phyloP scores from a whole-genome alignment of 768 basidiomycete genomes.

The Lentinula boryana region DNA sequence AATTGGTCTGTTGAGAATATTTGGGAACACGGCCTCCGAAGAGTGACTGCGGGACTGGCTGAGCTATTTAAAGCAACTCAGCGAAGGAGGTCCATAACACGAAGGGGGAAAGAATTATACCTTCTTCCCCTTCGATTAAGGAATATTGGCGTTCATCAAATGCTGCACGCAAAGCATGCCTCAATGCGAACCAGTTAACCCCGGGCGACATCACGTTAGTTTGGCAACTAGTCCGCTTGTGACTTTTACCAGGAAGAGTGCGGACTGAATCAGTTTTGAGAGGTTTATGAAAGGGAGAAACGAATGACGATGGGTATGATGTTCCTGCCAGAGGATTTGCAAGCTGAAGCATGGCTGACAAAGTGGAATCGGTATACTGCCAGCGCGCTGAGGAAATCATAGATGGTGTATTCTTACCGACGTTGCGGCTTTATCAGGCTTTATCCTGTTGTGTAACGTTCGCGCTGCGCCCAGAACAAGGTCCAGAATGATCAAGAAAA shows the following conservation, averaged over 20 bases:
- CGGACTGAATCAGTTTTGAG: not conserved
- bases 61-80: not conserved
- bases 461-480: not conserved
- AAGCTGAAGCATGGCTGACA: not conserved
- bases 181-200: not conserved
- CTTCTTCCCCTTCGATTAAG: not conserved
- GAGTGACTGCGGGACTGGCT: not conserved
- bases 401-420: not conserved
- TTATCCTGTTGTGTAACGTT: not conserved
- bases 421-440: not conserved
- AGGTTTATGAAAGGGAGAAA: not conserved
- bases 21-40: not conserved
- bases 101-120: not conserved
- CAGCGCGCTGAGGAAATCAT: not conserved
- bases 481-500: not conserved
- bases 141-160: not conserved
- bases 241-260: not conserved
- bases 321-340: not conserved
- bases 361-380: not conserved
- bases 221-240: not conserved
- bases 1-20: not conserved
- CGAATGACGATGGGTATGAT: not conserved
- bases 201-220: not conserved
- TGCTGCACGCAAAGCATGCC: not conserved
- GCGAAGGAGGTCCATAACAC: no score